Conservation (phyloP, 208 protist species). For the Leishmania guyanensis region DNA sequence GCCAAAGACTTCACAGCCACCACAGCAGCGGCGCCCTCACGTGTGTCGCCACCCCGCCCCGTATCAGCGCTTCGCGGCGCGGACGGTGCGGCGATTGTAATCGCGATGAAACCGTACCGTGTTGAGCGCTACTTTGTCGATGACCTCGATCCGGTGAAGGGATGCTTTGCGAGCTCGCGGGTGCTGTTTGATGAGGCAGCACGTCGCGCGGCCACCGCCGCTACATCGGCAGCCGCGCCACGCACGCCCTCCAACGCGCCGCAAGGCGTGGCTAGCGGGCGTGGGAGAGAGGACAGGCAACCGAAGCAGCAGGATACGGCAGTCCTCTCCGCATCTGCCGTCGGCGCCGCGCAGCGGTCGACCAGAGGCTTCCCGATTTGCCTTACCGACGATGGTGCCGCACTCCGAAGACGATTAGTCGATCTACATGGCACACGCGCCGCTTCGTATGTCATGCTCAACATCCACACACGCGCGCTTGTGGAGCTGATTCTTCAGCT, state of each 20-base stretch:
- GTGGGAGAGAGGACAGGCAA: neutral
- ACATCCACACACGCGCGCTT: constrained; percentile 31
- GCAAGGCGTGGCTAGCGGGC: neutral
- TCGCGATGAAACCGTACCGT: constrained; percentile 29
- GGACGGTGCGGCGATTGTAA: constrained; percentile 3
- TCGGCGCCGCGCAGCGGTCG: neutral
- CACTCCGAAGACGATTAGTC: constrained; percentile 29
- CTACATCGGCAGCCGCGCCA: constrained; percentile 4
- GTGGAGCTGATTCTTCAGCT: constrained; percentile 55
- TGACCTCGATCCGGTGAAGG: constrained; percentile 55
- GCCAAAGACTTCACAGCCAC: neutral
- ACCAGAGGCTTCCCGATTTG: constrained; percentile 17
- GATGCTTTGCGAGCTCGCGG: constrained; percentile 29
- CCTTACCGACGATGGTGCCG: constrained; percentile 30
- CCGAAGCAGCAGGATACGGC: neutral
- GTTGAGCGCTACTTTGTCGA: constrained; percentile 80
- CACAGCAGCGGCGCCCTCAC: neutral
- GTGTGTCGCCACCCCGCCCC: neutral
- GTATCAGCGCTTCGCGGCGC: neutral
- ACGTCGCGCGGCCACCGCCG: constrained; percentile 8
- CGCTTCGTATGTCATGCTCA: constrained; percentile 24
- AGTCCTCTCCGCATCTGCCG: neutral
- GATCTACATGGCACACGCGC: constrained; percentile 21
- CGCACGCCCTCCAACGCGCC: neutral
- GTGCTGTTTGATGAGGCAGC: constrained; percentile 26